Evolutionary conservation across 2,329 filamentous ascomycete species (phyloP), one percentile per base, ranked within the genome.

Genomic region (Xylaria digitata): DNA sequence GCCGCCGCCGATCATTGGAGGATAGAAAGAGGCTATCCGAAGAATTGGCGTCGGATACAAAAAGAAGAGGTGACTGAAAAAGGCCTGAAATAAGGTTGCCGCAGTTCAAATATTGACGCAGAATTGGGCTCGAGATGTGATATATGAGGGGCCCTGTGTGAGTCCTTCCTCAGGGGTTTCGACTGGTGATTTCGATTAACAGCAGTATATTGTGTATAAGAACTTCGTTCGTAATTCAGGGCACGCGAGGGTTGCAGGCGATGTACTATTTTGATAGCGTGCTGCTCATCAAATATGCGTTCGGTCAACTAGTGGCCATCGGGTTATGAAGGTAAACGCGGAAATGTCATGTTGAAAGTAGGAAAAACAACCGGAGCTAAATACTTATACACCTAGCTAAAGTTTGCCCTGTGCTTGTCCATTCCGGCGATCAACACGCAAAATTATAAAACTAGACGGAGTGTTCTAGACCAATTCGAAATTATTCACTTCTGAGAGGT

Each of bases 1-100:
- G 67, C 69, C n/a, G 78, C 79, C 13, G 72, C 72, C 0, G 80
- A 82, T 57, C 65, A 75, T 8, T 82, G 77, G 75, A 78, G 81
- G 63, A 58, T 74, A 0, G 59, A 66, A 9, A 74, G 75, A 30
- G 74, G 71, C 1, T 79, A 79, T 52, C 77, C 75, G 1, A 79
- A 78, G 69, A 76, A 69, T 57, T 80, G 77, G 76, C 71, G 69
- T 23, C 74, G 34, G 65, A 70, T 42, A 69, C 61, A 46, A 68
- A 75, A 65, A 21, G 70, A 58, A 48, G 55, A 60, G 32, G 67
- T 56, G 45, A 37, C 17, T 32, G 32, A 6, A 13, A 13, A 30
- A 48, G 23, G 3, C 4, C 3, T n/a, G 21, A 5, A 49, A 19
- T 58, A 53, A 59, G 50, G 43, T 11, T 58, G 21, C 30, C 21